Base-by-base conservation (phyloP, 148 eudicot species). In the Polygonum maritimum region DNA sequence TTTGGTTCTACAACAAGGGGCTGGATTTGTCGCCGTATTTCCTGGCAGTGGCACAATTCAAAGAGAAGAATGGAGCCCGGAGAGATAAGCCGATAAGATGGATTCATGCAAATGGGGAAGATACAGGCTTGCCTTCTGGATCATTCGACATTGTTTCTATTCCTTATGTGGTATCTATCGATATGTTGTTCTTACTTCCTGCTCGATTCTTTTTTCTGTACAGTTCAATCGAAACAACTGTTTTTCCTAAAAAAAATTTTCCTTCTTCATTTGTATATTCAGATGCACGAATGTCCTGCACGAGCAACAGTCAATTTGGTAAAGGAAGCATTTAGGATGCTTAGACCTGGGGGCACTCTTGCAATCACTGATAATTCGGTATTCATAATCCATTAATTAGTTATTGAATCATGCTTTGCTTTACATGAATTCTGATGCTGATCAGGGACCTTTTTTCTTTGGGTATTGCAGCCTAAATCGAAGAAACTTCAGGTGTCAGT, bases 81-180 rank as follows among this genome's bases (percentile, higher is more conserved):
- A 82, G 86, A 55, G 75, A 79, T 45, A 83, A 86, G 22, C 81
- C 75, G 16, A 84, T 95, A 69, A 84, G 79, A 40, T 95, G 98
- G 98, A 79, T 90, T 58, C 98, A 95, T 79, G 98, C 94, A 62
- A 95, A 95, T 82, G 98, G 98, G 74, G 98, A 95, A 86, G 83
- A 86, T 73, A 92, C 98, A 21, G 82, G 96, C 71, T 83, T 92
- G 84, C 89, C 94, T 36, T 83, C 96, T 63, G 79, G 86, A 73
- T 92, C 94, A 41, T 95, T 92, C 81, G 98, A 95, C 85, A 77
- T 95, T 74, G 96, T 95, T 76, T 95, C 98, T 63, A 84, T 89
- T 80, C 86, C 98, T 81, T 95, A 92, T 74, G 92, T 95, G 81
- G 98, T 95, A 92, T 48, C 86, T 74, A 47, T 21, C 31, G 19